A percentile compares a stretch with the other conserved stretches of the same genome.
Evolutionary conservation across 352 stramenopile species (phyloP).

Genomic region (Thalassiosira hispida): DNA sequence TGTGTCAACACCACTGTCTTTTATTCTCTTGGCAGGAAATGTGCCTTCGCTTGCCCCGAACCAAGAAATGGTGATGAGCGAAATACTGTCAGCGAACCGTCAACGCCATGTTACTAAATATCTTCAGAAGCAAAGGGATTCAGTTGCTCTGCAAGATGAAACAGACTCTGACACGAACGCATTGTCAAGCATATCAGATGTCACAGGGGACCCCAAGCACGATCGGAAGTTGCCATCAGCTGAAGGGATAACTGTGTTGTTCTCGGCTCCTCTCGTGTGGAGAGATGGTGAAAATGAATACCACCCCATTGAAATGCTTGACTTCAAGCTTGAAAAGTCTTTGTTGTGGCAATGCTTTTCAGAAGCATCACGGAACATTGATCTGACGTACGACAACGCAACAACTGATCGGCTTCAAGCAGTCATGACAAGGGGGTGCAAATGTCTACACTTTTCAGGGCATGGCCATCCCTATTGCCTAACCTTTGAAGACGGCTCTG

Average conservation of each 20-base stretch:
- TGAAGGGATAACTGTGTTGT: slow-evolving; percentile 92
- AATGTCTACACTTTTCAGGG: slow-evolving; percentile 93
- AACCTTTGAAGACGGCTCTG: slow-evolving; percentile 91
- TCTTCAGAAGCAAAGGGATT: slow-evolving; percentile 1
- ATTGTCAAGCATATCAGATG: background rate
- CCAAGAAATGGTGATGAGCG: slow-evolving; percentile 33
- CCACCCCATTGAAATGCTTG: slow-evolving; percentile 89
- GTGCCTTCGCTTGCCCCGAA: slow-evolving; percentile 19
- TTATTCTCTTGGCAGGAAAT: slow-evolving; percentile 28
- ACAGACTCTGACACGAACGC: slow-evolving; percentile 1
- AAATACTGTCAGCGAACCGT: slow-evolving; percentile 16
- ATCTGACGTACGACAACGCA: slow-evolving; percentile 92
- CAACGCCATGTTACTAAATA: background rate
- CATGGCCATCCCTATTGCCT: slow-evolving; percentile 92
- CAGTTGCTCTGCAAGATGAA: background rate
- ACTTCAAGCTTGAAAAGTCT: slow-evolving; percentile 84
- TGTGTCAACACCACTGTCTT: slow-evolving; percentile 8
- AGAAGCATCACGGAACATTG: slow-evolving; percentile 87
- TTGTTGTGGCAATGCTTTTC: slow-evolving; percentile 84
- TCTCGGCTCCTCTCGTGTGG: slow-evolving; percentile 92
- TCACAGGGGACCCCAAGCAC: background rate
- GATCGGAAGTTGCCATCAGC: background rate
- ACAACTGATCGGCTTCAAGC: slow-evolving; percentile 92
- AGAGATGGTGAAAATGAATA: slow-evolving; percentile 90
- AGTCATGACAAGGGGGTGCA: slow-evolving; percentile 90